These are phyloP conservation scores for Stachybotrys chartarum DNA, from an alignment of 2,329 filamentous ascomycete genomes.

Conservation along the genomic window DNA sequence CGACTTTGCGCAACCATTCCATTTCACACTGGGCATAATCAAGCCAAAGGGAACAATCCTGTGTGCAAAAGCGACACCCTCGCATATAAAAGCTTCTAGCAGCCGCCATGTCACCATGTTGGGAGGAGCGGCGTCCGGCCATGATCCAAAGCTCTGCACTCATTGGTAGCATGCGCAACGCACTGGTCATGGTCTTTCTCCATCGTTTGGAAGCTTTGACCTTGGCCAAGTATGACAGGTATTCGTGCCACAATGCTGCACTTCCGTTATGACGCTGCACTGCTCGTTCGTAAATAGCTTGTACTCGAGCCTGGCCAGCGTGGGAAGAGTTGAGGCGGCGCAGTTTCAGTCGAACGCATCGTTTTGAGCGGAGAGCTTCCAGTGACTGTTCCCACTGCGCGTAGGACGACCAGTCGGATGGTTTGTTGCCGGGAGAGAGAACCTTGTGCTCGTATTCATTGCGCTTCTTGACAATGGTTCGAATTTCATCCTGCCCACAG, in stretches of 20 bases:
- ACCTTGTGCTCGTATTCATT: slow-evolving; percentile 91
- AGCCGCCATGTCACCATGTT: slow-evolving; percentile 77
- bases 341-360: slow-evolving; percentile 73
- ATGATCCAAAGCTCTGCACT: slow-evolving; percentile 82
- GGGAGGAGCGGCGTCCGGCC: slow-evolving; percentile 70
- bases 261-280: slow-evolving; percentile 80
- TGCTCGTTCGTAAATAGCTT: slow-evolving; percentile 82
- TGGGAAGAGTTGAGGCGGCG: slow-evolving; percentile 58
- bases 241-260: slow-evolving; percentile 79
- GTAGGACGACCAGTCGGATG: slow-evolving; percentile 79
- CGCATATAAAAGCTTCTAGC: slow-evolving; percentile 82
- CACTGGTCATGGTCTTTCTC: slow-evolving; percentile 57
- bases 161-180: slow-evolving; percentile 77
- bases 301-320: slow-evolving; percentile 73
- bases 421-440: slow-evolving; percentile 69
- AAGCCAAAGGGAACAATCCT: slow-evolving; percentile 68
- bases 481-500: slow-evolving; percentile 71
- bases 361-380: slow-evolving; percentile 73
- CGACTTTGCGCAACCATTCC: slow-evolving; percentile 80
- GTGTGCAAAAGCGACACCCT: slow-evolving; percentile 82
- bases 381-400: slow-evolving; percentile 63
- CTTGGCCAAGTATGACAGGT: slow-evolving; percentile 72
- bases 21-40: slow-evolving; percentile 90
- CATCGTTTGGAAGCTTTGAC: slow-evolving; percentile 60
- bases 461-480: slow-evolving; percentile 78